Conservation (phyloP, 2,329 filamentous ascomycete species). For the Septoria petroselini region DNA sequence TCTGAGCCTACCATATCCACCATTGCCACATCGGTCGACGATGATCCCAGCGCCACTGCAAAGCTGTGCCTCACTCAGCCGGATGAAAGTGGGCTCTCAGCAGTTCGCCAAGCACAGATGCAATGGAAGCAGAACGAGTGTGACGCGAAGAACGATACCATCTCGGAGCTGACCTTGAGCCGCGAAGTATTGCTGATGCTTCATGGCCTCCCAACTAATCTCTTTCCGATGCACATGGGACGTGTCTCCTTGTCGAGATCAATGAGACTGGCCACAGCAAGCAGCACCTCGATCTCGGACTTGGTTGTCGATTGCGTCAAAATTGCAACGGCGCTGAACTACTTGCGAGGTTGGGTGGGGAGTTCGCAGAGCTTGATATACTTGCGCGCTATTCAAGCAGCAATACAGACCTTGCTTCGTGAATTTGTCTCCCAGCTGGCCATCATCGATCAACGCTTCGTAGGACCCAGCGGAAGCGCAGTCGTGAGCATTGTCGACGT, state of each 20-base stretch:
- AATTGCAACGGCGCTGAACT: conserved; percentile 49
- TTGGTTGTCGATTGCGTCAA: conserved; percentile 47
- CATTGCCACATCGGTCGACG: conserved; percentile 40
- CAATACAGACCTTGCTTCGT: conserved; percentile 56
- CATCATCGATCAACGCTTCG: conserved; percentile 58
- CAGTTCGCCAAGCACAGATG: conserved; percentile 37
- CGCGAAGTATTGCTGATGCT: conserved; percentile 85
- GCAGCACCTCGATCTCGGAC: conserved; percentile 36
- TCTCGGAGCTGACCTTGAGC: conserved; percentile 70
- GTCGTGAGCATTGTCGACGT: conserved; percentile 66
- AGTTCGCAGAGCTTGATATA: conserved; percentile 38
- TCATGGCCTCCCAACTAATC: conserved; percentile 68
- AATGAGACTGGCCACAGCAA: conserved; percentile 14
- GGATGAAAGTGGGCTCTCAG: conserved; percentile 35
- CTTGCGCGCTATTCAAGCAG: conserved; percentile 68
- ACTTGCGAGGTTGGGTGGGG: conserved; percentile 50
- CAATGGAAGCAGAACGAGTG: conserved; percentile 2
- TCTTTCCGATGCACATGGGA: conserved; percentile 54
- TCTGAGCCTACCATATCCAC: conserved; percentile 34
- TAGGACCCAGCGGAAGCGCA: conserved; percentile 53
- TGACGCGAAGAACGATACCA: conserved; percentile 18
- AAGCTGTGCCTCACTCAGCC: conserved; percentile 35
- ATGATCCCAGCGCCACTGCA: conserved; percentile 39
- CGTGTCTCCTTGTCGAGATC: conserved; percentile 21
- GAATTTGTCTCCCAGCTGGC: conserved; percentile 60